Evolutionary conservation across 768 basidiomycete species (phyloP), one percentile per base, ranked within the genome.

Genomic region (Cantharellus cinnabarinus): DNA sequence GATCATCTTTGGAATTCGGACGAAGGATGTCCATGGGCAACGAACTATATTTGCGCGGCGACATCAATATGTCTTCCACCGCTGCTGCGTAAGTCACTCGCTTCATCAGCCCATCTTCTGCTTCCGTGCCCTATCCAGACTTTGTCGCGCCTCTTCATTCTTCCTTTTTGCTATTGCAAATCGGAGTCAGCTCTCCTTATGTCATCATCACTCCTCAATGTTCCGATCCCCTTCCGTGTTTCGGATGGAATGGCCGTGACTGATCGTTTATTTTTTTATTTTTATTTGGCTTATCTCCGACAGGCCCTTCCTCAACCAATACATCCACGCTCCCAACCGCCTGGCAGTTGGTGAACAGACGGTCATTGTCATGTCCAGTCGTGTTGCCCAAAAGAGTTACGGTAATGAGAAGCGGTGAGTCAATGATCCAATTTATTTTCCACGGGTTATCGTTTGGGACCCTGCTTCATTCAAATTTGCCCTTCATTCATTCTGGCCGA

Each of bases 371-470:
- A 91, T 95, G 87, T 93, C 89, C n/a, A 89, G 86, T 68, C 90
- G 86, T 67, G 91, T 97, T 39, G 94, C 89, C 2, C 94, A 98
- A 74, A 94, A 97, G 68, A 90, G 88, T 4, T 98, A 97, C 68
- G 93, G 91, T 42, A 90, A 85, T 15, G 93, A 97, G 70, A 95
- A 95, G 70, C 78, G 93, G 85, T 85, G 62, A 57, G 66, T 62
- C 10, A 20, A 58, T 34, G 14, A 10, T 38, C 10, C 53, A 34
- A n/a, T 55, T 56, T 48, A 35, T 59, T 57, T 52, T 7, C 35
- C 44, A 56, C 42, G 20, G 58, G 62, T 62, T 39, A 38, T 64
- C 41, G 50, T 20, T 41, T 58, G 7, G 48, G 14, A 55, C 34
- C 48, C 34, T 51, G 58, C 58, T 5, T 65, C 67, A 58, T 58